Percentiles rank a stretch among this genome's conserved stretches.
Evolutionary conservation across 2,329 filamentous ascomycete genomes (phyloP).

Genomic region (Diaporthe longicolla): DNA sequence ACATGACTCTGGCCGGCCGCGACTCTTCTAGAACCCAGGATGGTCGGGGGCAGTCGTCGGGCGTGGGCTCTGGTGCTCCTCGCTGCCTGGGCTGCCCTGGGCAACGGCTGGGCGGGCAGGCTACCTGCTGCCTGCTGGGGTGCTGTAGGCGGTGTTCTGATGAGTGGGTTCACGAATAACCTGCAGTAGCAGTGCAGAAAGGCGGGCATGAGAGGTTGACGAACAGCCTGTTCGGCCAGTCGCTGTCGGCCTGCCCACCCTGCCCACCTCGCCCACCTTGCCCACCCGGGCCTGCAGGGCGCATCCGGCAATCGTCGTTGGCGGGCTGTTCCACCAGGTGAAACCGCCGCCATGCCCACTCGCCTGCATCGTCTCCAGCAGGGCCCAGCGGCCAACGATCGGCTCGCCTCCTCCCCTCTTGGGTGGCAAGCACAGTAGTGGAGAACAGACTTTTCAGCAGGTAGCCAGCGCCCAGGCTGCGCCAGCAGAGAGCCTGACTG

Average conservation of each 20-base stretch:
- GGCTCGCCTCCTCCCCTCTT: constrained; percentile 2
- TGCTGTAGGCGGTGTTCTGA: neutral
- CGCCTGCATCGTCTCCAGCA: constrained; percentile 23
- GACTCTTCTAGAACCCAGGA: constrained; percentile 2
- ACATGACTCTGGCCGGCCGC: constrained; percentile 22
- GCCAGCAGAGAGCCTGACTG: neutral
- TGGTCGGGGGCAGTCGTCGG: neutral
- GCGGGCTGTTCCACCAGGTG: constrained; percentile 24
- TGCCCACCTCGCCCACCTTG: too few relatives aligned
- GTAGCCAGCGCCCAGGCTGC: neutral
- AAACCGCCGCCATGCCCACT: constrained; percentile 12
- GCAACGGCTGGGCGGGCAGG: too few relatives aligned
- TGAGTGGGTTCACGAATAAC: constrained; percentile 26
- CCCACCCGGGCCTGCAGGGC: neutral
- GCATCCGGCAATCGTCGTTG: constrained; percentile 22
- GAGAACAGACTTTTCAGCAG: constrained; percentile 6
- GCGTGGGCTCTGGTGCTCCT: neutral
- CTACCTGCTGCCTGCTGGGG: too few relatives aligned
- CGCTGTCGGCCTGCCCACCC: neutral
- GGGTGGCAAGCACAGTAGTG: neutral
- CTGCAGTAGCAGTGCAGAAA: constrained; percentile 34
- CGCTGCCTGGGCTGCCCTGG: neutral
- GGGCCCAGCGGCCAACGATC: constrained; percentile 16
- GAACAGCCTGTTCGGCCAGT: constrained; percentile 7
- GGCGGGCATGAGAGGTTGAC: constrained; percentile 28